Evolutionary conservation across 1,284 basidiomycete species (phyloP).

Genomic region (Lentinula novae-zelandiae): DNA sequence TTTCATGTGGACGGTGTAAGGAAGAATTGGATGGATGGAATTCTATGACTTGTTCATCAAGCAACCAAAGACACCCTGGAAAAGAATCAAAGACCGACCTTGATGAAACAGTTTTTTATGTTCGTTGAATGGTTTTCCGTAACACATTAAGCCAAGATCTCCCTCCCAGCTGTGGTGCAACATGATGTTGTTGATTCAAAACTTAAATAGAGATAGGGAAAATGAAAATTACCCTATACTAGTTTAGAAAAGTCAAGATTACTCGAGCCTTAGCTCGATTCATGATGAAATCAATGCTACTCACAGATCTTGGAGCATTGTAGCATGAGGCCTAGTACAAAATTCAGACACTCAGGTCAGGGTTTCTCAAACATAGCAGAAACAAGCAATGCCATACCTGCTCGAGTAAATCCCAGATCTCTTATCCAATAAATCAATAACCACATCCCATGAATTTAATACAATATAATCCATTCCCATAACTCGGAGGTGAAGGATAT

Average conservation of each 20-base stretch:
- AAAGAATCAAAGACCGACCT: conserved; percentile 3
- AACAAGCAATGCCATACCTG: not conserved
- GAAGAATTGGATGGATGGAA: not conserved
- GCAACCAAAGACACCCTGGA: not conserved
- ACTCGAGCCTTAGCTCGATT: too few relatives aligned
- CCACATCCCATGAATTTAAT: conserved; percentile 3
- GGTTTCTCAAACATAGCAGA: too few relatives aligned
- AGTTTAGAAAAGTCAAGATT: too few relatives aligned
- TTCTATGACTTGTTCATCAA: not conserved
- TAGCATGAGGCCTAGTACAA: not conserved
- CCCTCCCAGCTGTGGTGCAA: not conserved
- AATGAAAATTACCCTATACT: not conserved
- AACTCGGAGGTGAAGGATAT: conserved; percentile 9
- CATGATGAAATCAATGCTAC: not conserved
- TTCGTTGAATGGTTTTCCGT: conserved; percentile 37
- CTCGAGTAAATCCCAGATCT: conserved; percentile 10
- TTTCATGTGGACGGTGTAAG: not conserved
- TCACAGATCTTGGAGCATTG: conserved; percentile 2
- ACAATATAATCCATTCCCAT: conserved; percentile 5
- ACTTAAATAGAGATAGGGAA: not conserved
- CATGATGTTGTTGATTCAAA: not conserved
- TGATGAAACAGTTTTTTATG: conserved; percentile 34
- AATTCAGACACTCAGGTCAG: too few relatives aligned
- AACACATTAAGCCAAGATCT: conserved; percentile 26
- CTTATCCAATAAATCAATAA: conserved; percentile 9